These are phyloP conservation scores for Colletotrichum sp. DNA, from an alignment of 2,329 filamentous ascomycete genomes.

Conservation along the genomic window DNA sequence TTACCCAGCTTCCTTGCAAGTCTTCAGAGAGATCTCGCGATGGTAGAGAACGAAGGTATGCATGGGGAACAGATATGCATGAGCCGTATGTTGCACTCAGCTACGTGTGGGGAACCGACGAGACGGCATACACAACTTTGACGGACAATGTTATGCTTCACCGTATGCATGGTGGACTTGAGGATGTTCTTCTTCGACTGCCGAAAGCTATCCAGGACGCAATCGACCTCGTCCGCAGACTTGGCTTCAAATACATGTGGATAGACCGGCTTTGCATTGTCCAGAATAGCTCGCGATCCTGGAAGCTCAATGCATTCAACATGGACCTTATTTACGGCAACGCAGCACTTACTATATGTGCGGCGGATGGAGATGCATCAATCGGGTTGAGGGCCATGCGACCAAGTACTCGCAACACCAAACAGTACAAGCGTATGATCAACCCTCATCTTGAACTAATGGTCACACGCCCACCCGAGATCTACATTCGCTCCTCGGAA, in stretches of 20 bases:
- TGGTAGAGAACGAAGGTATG: not conserved
- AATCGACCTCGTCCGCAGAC: slow-evolving; percentile 39
- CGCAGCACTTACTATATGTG: slow-evolving; percentile 48
- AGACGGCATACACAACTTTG: not conserved
- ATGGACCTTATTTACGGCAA: slow-evolving; percentile 52
- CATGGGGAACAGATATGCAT: not conserved
- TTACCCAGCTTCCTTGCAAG: not conserved
- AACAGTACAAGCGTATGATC: slow-evolving; percentile 36
- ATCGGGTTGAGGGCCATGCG: slow-evolving; percentile 26
- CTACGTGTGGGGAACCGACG: slow-evolving; percentile 43
- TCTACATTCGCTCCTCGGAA: slow-evolving; percentile 32
- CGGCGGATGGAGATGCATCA: slow-evolving; percentile 29
- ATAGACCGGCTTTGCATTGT: slow-evolving; percentile 24
- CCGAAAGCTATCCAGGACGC: slow-evolving; percentile 42
- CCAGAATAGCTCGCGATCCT: slow-evolving; percentile 22
- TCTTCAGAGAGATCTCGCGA: not conserved
- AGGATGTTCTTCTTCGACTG: not conserved
- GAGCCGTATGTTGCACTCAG: slow-evolving; percentile 50
- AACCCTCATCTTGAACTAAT: slow-evolving; percentile 39
- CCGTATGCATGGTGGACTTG: not conserved
- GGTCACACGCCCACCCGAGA: slow-evolving; percentile 26
- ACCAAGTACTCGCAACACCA: slow-evolving; percentile 17
- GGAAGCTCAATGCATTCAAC: slow-evolving; percentile 35
- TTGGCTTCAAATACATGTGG: slow-evolving; percentile 22
- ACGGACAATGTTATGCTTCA: not conserved